Percentiles rank a stretch among this genome's conserved stretches.
Conservation (phyloP, 257 asterid genomes). For the Prunella vulgaris region DNA sequence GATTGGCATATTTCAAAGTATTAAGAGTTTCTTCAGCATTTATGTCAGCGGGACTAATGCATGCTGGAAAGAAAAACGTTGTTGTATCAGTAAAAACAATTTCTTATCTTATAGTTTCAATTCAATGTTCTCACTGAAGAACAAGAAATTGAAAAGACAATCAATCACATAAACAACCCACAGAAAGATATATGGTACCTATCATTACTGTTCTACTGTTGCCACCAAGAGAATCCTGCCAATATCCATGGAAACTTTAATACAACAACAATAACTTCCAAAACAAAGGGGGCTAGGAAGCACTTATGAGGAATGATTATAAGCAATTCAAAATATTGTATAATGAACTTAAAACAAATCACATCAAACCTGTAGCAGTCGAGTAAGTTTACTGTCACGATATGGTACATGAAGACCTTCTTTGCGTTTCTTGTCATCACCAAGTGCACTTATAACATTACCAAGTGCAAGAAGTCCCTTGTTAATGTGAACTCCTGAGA, state of each 20-base stretch:
- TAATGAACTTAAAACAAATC: neutral
- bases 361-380: conserved; percentile 79
- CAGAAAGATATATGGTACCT: conserved; percentile 41
- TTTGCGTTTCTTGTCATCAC: conserved; percentile 95
- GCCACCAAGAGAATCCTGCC: conserved; percentile 99
- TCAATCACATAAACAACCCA: neutral
- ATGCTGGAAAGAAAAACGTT: conserved; percentile 51
- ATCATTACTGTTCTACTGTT: conserved; percentile 99
- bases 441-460: conserved; percentile 96
- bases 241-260: conserved; percentile 19
- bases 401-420: conserved; percentile 96
- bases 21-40: conserved; percentile 98
- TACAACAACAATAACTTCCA: neutral
- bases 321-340: neutral
- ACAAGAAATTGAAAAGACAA: neutral
- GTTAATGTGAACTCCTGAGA: conserved; percentile 94
- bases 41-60: conserved; percentile 99
- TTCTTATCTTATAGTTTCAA: neutral
- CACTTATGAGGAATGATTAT: neutral
- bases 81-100: conserved; percentile 10
- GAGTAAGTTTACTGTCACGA: conserved; percentile 99
- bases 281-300: neutral
- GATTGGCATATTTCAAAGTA: conserved; percentile 95
- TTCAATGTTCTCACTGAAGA: conserved; percentile 9
- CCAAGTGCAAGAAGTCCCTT: conserved; percentile 99